Conservation (phyloP, 139 green algal species). For the Chlorella sp. region DNA sequence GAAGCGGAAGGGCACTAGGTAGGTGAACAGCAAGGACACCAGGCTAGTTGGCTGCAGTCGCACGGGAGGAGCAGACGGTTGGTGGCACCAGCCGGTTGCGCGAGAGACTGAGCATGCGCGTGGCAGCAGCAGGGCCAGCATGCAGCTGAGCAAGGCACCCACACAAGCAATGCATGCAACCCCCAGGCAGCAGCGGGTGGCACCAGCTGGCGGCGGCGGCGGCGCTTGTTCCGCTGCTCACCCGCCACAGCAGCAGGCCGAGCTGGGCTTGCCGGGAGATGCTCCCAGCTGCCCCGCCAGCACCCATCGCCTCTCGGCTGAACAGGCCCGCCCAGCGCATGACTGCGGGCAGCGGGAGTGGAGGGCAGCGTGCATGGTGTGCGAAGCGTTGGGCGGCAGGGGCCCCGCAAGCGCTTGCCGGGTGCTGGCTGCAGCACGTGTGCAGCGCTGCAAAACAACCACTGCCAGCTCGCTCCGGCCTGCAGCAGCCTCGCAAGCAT, state of each 20-base stretch:
- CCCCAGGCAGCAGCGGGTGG: too few relatives aligned
- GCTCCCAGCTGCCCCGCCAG: background rate
- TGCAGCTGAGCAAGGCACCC: too few relatives aligned
- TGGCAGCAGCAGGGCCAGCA: background rate
- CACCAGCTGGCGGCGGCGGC: too few relatives aligned
- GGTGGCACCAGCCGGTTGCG: background rate
- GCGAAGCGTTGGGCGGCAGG: too few relatives aligned
- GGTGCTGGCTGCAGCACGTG: too few relatives aligned
- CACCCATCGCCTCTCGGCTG: background rate
- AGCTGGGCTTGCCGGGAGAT: background rate
- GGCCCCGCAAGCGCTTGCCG: too few relatives aligned
- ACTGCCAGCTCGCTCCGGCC: too few relatives aligned
- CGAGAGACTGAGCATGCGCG: too few relatives aligned
- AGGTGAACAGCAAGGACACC: background rate
- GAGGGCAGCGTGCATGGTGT: background rate
- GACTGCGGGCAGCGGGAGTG: background rate
- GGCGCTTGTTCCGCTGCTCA: too few relatives aligned
- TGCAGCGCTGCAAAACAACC: too few relatives aligned
- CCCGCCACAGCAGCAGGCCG: conserved; percentile 20
- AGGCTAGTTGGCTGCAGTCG: background rate
- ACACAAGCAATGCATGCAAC: too few relatives aligned
- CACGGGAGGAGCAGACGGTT: background rate
- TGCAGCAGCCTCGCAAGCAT: too few relatives aligned
- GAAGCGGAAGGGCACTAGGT: background rate
- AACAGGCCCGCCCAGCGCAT: conserved; percentile 8